These are phyloP conservation scores for Rhizopus stolonifer DNA, from an alignment of 371 early-diverging fungal species.

Conservation along the genomic window DNA sequence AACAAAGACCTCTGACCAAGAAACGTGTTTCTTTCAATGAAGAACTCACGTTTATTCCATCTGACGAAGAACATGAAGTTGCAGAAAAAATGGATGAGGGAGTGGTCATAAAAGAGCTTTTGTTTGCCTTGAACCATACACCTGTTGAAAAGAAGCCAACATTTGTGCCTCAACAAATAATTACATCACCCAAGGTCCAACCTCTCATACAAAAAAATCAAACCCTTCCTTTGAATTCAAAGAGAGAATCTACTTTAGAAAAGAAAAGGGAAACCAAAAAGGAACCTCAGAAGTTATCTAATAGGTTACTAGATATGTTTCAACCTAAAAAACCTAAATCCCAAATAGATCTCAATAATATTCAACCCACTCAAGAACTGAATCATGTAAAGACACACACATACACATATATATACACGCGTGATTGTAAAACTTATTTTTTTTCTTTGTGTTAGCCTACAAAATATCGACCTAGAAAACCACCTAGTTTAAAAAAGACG, in stretches of 20 bases:
- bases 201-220: too few species aligned
- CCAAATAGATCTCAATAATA: neutral
- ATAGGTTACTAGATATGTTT: conserved; percentile 19
- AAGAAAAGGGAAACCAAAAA: neutral
- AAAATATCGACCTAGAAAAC: conserved; percentile 22
- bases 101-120: neutral
- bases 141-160: neutral
- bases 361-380: neutral
- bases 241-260: too few species aligned
- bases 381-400: conserved; percentile 27
- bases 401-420: too few species aligned
- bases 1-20: conserved; percentile 8
- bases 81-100: neutral
- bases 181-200: too few species aligned
- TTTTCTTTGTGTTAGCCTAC: conserved; percentile 14
- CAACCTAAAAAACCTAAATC: conserved; percentile 6
- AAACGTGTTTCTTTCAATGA: conserved; percentile 25
- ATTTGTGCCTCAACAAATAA: neutral
- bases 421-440: too few species aligned
- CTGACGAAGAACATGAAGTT: neutral
- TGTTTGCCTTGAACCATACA: neutral
- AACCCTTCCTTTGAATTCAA: too few species aligned
- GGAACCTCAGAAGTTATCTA: conserved; percentile 17
- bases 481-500: conserved; percentile 19
- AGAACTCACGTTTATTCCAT: conserved; percentile 12